Evolutionary conservation across 2,329 filamentous ascomycete species (phyloP), one percentile per base, ranked within the genome.

Genomic region (Exophiala calicioides): DNA sequence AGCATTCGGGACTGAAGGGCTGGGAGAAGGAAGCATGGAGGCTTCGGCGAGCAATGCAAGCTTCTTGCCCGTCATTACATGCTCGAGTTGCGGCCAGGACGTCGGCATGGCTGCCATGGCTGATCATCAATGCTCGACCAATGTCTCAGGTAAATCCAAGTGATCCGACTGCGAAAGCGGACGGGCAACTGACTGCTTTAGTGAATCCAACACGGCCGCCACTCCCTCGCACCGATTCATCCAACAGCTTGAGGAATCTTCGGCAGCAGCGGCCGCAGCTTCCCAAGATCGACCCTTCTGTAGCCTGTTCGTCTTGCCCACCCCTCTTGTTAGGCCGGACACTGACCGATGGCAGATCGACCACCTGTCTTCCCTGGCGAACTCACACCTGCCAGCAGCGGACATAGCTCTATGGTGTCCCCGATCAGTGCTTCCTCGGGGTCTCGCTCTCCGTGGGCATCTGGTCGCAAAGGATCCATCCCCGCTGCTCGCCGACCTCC

Each of bases 81-180:
- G 89, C 69, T 94, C 89, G 42, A 82, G 78, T 71, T 95, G 89
- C 65, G 80, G 82, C 30, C 68, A 73, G 30, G 81, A 90, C 60
- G 87, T 95, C 50, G 85, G 90, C 63, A 93, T 95, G 58, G 85
- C 86, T 30, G 74, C 84, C 66, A 86, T 95, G 84, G 88, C 88
- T 52, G 88, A 94, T 53, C 90, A 95, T 72, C 66, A 88, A 52
- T 95, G 90, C 67, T 66, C 67, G 34, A 30, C 10, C 29, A 13
- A 66, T 52, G 57, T 63, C 45, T 62, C 70, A 50, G 62, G 73
- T 68, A 70, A 52, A 59, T 18, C 49, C 60, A 26, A 44, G 39
- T 20, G 59, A 55, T 33, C 40, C 60, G 21, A 3, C 24, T 12
- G 27, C 12, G 4, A 13, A 29, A 13, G 15, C 30, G 38, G 30